A percentile compares a stretch with the other conserved stretches of the same genome.
Conservation (phyloP, 768 basidiomycete genomes). For the Agaricus sinodeliciosus region DNA sequence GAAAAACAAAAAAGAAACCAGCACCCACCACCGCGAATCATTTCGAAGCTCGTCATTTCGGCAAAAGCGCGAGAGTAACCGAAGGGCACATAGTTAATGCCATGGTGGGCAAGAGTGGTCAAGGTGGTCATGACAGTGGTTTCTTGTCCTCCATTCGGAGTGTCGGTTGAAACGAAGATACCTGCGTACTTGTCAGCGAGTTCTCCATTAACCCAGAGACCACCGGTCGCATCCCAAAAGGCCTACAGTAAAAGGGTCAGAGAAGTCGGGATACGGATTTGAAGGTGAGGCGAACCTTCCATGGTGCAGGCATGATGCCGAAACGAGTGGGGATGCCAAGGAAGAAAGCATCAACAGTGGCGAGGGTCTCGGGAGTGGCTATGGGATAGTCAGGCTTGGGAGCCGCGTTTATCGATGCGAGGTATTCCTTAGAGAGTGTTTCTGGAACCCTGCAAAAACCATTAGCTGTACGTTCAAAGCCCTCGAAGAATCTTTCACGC, state of each 20-base stretch:
- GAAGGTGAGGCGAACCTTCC: conserved; percentile 42
- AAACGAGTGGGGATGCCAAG: conserved; percentile 78
- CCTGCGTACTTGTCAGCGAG: conserved; percentile 66
- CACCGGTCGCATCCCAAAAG: conserved; percentile 77
- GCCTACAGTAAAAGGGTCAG: conserved; percentile 26
- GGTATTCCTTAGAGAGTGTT: conserved; percentile 65
- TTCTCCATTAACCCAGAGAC: conserved; percentile 48
- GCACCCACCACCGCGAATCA: conserved; percentile 55
- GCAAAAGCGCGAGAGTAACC: conserved; percentile 24
- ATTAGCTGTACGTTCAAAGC: neutral
- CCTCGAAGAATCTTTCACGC: conserved; percentile 15
- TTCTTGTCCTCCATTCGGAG: conserved; percentile 69
- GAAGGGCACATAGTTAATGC: conserved; percentile 35
- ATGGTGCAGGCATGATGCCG: conserved; percentile 76
- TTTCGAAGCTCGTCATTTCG: conserved; percentile 32
- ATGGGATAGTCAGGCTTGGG: conserved; percentile 69
- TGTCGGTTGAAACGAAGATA: conserved; percentile 61
- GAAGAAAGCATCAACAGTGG: conserved; percentile 63
- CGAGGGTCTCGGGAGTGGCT: conserved; percentile 46
- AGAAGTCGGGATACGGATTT: neutral
- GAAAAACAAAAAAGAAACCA: neutral
- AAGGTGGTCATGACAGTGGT: conserved; percentile 38
- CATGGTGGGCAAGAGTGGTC: conserved; percentile 59
- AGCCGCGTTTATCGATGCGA: conserved; percentile 64
- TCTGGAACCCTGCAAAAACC: conserved; percentile 54